These are phyloP conservation scores for Calonectria pteridis DNA, from an alignment of 2,329 filamentous ascomycete species.

Conservation along the genomic window DNA sequence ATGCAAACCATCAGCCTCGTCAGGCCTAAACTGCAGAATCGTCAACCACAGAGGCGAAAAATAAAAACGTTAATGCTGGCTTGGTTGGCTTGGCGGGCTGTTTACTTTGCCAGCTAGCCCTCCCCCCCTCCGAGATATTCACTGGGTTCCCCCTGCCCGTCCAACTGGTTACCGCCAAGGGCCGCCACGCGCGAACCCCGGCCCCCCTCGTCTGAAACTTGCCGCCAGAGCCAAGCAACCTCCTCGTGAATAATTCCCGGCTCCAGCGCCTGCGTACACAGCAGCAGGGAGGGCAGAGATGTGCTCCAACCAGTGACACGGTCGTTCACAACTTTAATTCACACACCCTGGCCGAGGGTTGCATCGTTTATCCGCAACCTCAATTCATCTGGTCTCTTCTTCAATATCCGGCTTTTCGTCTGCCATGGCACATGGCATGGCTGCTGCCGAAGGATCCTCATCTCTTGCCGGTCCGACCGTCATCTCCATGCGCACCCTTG, in stretches of 20 bases:
- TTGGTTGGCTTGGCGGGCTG: neutral
- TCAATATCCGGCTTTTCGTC: neutral
- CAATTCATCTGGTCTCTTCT: neutral
- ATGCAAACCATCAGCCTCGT: neutral
- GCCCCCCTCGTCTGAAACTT: constrained; percentile 42
- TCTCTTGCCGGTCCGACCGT: neutral
- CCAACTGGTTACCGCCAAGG: constrained; percentile 8
- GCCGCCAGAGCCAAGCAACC: constrained; percentile 26
- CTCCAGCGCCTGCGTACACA: constrained; percentile 10
- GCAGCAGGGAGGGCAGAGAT: neutral
- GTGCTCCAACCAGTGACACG: neutral
- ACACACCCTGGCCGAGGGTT: neutral
- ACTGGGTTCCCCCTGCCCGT: neutral
- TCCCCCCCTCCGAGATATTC: neutral
- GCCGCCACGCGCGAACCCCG: constrained; percentile 25
- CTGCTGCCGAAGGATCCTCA: neutral
- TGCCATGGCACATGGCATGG: neutral
- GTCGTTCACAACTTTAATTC: constrained; percentile 11
- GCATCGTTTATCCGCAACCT: constrained; percentile 8
- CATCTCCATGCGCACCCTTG: neutral
- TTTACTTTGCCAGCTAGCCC: neutral
- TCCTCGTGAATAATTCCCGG: constrained; percentile 17
- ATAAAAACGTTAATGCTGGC: neutral
- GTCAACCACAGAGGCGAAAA: neutral
- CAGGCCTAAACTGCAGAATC: neutral